A percentile compares a stretch with the other conserved stretches of the same genome.
These are phyloP conservation scores for Pyropia yezoensis DNA, from an alignment of 23 red algal species.

Conservation along the genomic window DNA sequence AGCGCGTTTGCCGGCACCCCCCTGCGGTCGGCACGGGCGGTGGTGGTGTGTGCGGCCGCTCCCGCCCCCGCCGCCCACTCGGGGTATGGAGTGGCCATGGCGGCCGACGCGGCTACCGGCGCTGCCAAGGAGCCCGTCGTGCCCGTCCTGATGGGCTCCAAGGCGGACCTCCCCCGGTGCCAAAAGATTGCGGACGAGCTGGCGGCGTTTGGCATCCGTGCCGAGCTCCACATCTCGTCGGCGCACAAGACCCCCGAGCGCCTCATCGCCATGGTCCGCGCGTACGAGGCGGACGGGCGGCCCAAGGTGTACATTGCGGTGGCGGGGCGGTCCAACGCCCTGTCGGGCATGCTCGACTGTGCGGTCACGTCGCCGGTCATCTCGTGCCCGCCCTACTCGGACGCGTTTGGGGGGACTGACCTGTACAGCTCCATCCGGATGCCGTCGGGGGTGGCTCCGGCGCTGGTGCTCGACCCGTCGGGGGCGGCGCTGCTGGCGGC, in stretches of 20 bases:
- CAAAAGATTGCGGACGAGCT: constrained; percentile 80
- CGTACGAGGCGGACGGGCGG: constrained; percentile 61
- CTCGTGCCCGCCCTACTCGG: constrained; percentile 90
- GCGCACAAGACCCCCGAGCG: constrained; percentile 92
- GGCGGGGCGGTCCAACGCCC: constrained; percentile 92
- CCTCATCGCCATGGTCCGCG: constrained; percentile 57
- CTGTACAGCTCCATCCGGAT: constrained; percentile 93
- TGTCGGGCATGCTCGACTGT: constrained; percentile 92
- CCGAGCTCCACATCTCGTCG: constrained; percentile 83
- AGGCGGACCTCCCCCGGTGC: constrained; percentile 70
- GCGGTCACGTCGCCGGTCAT: constrained; percentile 88
- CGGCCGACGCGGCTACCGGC: too few relatives aligned
- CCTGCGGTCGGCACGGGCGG: too few relatives aligned
- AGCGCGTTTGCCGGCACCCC: too few relatives aligned
- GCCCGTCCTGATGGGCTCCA: constrained; percentile 96
- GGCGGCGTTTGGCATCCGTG: constrained; percentile 57
- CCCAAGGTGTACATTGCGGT: constrained; percentile 94
- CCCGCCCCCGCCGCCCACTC: too few relatives aligned
- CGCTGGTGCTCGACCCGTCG: constrained; percentile 66
- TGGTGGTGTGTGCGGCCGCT: too few relatives aligned
- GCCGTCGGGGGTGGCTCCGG: constrained; percentile 85
- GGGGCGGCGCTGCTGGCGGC: constrained; percentile 84
- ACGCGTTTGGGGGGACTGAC: constrained; percentile 88
- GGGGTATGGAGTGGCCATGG: too few relatives aligned
- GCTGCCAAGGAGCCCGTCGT: constrained; percentile 41